Evolutionary conservation across 116 monocot genomes (phyloP).

Genomic region (Iris pallida): DNA sequence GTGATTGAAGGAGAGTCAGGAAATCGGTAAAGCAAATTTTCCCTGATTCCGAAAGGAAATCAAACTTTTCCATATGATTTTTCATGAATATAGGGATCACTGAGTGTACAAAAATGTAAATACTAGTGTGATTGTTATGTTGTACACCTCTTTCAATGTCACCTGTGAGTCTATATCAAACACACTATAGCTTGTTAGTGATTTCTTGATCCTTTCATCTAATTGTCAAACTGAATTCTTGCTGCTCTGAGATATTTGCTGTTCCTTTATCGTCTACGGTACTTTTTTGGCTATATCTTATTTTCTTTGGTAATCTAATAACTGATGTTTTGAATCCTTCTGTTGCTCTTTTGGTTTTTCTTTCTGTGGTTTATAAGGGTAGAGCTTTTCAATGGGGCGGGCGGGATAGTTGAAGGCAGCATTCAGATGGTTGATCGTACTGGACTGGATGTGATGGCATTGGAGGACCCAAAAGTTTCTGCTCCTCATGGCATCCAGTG

Average conservation of each 20-base stretch:
- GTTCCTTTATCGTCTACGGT: background rate
- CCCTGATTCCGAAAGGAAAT: too few relatives aligned
- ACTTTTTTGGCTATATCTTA: background rate
- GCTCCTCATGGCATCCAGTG: slow-evolving; percentile 58
- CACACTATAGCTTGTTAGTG: too few relatives aligned
- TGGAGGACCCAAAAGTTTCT: slow-evolving; percentile 49
- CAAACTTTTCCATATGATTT: too few relatives aligned
- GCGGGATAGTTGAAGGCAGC: slow-evolving; percentile 67
- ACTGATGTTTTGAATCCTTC: background rate
- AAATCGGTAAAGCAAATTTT: too few relatives aligned
- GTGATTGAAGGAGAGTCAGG: too few relatives aligned
- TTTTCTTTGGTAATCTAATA: background rate
- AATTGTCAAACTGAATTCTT: background rate
- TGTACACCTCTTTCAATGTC: too few relatives aligned
- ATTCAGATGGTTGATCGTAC: slow-evolving; percentile 55
- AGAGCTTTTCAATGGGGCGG: slow-evolving; percentile 80
- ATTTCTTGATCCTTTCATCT: background rate
- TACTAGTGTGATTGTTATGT: too few relatives aligned
- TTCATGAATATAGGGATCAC: too few relatives aligned
- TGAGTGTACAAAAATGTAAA: too few relatives aligned
- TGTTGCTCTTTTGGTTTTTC: background rate
- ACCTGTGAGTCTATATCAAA: too few relatives aligned
- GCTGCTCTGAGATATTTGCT: background rate
- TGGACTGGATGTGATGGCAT: slow-evolving; percentile 55
- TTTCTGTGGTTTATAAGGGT: slow-evolving; percentile 33